Evolutionary conservation across 73 alveolate species (phyloP).

Genomic region (Symbiodinium natans): DNA sequence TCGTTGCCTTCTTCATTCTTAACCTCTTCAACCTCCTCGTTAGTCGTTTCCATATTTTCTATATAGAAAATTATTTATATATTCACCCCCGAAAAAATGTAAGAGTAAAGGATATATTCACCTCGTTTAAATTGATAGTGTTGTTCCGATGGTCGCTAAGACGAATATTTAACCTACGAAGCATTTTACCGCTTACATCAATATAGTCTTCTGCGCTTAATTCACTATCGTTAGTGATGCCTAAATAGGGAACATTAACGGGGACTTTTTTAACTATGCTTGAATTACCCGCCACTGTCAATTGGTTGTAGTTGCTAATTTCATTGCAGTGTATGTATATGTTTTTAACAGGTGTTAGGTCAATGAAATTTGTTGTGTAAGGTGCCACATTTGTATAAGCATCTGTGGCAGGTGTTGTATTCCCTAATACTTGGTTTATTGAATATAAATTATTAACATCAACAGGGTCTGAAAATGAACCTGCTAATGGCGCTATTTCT

Average conservation of each 20-base stretch:
- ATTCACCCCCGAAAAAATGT: not conserved
- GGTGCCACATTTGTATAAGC: not conserved
- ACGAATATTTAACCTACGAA: not conserved
- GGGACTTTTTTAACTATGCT: too few species aligned
- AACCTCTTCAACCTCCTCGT: not conserved
- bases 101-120: not conserved
- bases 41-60: not conserved
- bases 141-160: too few species aligned
- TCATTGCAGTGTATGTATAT: not conserved
- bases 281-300: too few species aligned
- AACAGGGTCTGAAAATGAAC: not conserved
- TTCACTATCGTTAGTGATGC: too few species aligned
- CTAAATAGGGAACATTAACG: too few species aligned
- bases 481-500: not conserved
- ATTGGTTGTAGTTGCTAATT: too few species aligned
- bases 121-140: not conserved
- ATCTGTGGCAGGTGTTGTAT: not conserved
- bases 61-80: not conserved
- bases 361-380: not conserved
- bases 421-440: not conserved
- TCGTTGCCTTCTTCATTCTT: not conserved
- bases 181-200: not conserved
- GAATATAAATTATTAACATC: not conserved
- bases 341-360: not conserved
- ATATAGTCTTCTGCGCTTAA: too few species aligned